A percentile compares a stretch with the other conserved stretches of the same genome.
These are phyloP conservation scores for Plantago major DNA, from an alignment of 257 asterid species.

Conservation along the genomic window DNA sequence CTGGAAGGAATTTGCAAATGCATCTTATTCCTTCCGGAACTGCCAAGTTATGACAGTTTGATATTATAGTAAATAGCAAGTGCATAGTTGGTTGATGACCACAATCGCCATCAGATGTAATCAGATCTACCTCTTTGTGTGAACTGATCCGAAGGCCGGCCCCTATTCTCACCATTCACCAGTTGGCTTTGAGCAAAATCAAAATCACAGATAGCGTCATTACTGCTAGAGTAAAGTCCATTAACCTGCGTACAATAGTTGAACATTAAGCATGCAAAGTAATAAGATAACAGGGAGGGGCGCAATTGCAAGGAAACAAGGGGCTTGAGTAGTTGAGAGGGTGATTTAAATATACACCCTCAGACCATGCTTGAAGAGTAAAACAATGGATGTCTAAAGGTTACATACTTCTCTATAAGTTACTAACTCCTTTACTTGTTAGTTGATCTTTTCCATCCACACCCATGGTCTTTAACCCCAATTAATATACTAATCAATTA, in stretches of 20 bases:
- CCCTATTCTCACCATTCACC: background rate
- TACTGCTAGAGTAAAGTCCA: background rate
- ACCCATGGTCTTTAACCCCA: no score
- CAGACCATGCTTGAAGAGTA: no score
- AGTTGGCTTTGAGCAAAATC: background rate
- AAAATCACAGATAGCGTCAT: background rate
- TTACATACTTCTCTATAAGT: no score
- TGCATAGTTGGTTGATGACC: conserved; percentile 16
- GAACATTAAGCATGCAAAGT: background rate
- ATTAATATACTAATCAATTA: no score
- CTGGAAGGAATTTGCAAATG: conserved; percentile 33
- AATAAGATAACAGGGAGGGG: background rate
- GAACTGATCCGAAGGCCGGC: background rate
- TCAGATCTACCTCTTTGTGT: conserved; percentile 8
- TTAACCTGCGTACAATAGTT: background rate
- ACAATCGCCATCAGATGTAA: conserved; percentile 1
- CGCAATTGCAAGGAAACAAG: background rate
- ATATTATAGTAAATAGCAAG: conserved; percentile 24
- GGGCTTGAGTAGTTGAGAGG: background rate
- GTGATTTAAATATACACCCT: background rate
- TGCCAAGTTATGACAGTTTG: conserved; percentile 32
- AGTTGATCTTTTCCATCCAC: no score
- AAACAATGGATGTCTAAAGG: no score
- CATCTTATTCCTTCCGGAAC: conserved; percentile 34
- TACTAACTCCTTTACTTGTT: no score